Percentiles rank a stretch among this genome's conserved stretches.
Conservation (phyloP, 1,284 basidiomycete species). For the Ustilago curta region DNA sequence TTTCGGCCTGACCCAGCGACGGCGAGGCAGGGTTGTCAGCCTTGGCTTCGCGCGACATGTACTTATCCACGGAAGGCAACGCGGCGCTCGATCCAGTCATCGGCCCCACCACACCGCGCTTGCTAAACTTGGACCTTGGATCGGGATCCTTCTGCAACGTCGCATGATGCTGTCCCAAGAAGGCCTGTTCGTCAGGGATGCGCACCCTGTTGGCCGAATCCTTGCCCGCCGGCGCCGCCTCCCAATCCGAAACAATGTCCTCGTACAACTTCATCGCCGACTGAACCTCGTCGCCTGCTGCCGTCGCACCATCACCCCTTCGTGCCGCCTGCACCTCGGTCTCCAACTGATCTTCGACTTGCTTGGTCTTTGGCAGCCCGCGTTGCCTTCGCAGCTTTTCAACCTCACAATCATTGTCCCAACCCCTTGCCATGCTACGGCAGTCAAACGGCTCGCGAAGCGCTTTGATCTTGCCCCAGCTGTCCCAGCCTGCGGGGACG, state of each 20-base stretch:
- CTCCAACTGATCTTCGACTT: slow-evolving; percentile 49
- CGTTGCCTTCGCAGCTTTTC: slow-evolving; percentile 39
- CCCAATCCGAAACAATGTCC: slow-evolving; percentile 60
- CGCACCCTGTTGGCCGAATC: slow-evolving; percentile 19
- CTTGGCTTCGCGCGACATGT: slow-evolving; percentile 22
- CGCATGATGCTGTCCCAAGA: slow-evolving; percentile 52
- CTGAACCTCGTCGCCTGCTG: slow-evolving; percentile 33
- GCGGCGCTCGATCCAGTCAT: slow-evolving; percentile 49
- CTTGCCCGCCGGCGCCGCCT: slow-evolving; percentile 32
- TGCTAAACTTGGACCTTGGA: slow-evolving; percentile 38
- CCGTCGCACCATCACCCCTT: slow-evolving; percentile 8
- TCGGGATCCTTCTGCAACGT: slow-evolving; percentile 48
- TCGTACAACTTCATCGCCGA: slow-evolving; percentile 62
- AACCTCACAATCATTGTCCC: slow-evolving; percentile 60
- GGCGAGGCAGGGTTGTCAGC: background rate
- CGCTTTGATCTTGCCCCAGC: slow-evolving; percentile 94
- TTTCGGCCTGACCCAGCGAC: background rate
- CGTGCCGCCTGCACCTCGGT: slow-evolving; percentile 37
- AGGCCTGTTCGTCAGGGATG: slow-evolving; percentile 47
- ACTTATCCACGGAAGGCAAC: slow-evolving; percentile 50
- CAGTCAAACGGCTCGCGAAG: slow-evolving; percentile 91
- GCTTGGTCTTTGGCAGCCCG: slow-evolving; percentile 25
- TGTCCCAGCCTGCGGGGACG: slow-evolving; percentile 96
- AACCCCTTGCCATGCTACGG: slow-evolving; percentile 81
- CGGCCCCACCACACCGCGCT: slow-evolving; percentile 50